Evolutionary conservation across 2,329 filamentous ascomycete genomes (phyloP), one percentile per base, ranked within the genome.

Genomic region (Nemania sp.): DNA sequence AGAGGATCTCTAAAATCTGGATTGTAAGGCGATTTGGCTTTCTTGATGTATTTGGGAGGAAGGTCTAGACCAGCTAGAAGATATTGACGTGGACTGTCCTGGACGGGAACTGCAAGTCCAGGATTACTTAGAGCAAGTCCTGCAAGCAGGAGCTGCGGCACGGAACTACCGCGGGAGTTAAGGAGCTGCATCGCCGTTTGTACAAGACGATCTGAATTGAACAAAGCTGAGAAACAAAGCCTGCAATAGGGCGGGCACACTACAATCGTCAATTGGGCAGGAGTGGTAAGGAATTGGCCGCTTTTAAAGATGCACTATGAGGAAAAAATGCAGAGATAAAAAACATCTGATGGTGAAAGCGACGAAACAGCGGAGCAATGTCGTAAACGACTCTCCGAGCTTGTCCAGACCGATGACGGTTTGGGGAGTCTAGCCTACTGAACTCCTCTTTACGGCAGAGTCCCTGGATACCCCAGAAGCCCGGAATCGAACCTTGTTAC

Each of bases 1-100:
- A 88, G 85, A 0, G 88, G 88, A 72, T 92, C 89, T 57, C 81
- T 83, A 74, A 87, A 81, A 7, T 81, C 86, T 0, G 88, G 89
- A 11, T 83, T 88, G 74, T 90, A 92, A 0, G 89, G 89, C 3
- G 78, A 65, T 75, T 80, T 78, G 45, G 75, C 70, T 64, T 77
- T 78, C 74, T 79, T 81, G 61, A 76, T 77, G 68, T 82, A 85
- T 68, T 80, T 83, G 55, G 78, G 70, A 20, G 82, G 82, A 13
- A 88, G 77, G 4, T 80, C 78, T 57, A 85, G 79, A 61, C 85
- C 85, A 63, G 85, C 82, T 66, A 85, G 78, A 18, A 88, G 83
- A 13, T 86, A 84, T 76, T 87, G 85, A 66, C 84, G 84, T 51
- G 86, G 86, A 72, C 85, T 87, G 77, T 88, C 86, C 60, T 83